phyloP scores from a whole-genome alignment of 495 filamentous ascomycete species.

The Aspergillus bertholletiae region DNA sequence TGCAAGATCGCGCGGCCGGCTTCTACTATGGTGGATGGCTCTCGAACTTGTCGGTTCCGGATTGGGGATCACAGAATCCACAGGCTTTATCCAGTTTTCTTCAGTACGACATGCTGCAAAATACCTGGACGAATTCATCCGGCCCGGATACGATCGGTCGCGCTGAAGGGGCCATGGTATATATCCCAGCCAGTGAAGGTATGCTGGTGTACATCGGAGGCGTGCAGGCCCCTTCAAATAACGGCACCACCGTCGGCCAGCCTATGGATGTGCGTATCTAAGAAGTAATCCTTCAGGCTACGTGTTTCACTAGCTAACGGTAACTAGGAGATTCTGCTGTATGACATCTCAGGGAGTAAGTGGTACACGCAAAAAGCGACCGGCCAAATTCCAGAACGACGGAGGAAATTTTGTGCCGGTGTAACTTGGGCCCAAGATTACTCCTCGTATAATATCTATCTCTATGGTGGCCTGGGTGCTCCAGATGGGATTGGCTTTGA shows the following conservation, averaged over 20 bases:
- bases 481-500: neutral
- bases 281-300: neutral
- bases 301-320: neutral
- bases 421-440: conserved; percentile 5
- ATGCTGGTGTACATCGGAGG: conserved; percentile 10
- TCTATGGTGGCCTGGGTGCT: neutral
- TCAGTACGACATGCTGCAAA: conserved; percentile 3
- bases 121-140: conserved; percentile 8
- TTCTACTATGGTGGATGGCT: conserved; percentile 11
- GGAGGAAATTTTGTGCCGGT: conserved; percentile 7
- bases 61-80: neutral
- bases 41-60: conserved; percentile 1
- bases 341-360: conserved; percentile 6
- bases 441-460: conserved; percentile 12
- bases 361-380: conserved; percentile 11
- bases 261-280: conserved; percentile 6
- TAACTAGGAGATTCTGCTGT: conserved; percentile 4
- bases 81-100: neutral
- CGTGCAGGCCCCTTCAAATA: neutral
- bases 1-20: conserved; percentile 2
- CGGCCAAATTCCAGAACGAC: conserved; percentile 2
- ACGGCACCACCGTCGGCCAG: neutral
- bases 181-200: conserved; percentile 5
- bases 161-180: conserved; percentile 8
- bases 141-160: conserved; percentile 4